Conservation (phyloP, 78 protist species). For the Dictyostelium discoideum region DNA sequence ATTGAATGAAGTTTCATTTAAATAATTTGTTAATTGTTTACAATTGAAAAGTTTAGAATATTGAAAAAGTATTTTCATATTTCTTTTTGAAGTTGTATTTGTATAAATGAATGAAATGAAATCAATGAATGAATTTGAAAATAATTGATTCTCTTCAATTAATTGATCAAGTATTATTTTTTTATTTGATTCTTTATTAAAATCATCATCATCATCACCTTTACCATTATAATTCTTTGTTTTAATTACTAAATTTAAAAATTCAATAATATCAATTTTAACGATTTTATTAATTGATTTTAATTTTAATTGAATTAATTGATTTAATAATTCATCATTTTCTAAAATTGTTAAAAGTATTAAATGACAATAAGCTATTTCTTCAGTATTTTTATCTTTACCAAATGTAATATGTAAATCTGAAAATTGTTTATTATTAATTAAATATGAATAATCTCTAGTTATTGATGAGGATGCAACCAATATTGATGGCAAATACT, state of each 20-base stretch:
- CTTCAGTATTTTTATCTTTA: neutral
- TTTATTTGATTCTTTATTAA: neutral
- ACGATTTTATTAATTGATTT: neutral
- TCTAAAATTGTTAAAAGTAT: neutral
- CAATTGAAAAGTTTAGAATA: neutral
- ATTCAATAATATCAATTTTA: neutral
- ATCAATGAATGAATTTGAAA: neutral
- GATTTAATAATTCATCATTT: neutral
- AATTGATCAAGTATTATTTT: neutral
- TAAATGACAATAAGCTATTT: neutral
- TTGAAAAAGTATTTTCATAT: neutral
- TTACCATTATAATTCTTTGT: no score
- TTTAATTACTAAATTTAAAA: neutral
- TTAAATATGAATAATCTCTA: neutral
- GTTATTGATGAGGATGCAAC: neutral
- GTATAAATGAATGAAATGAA: neutral
- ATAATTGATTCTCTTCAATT: neutral
- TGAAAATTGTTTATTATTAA: neutral
- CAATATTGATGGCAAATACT: neutral
- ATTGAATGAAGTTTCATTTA: neutral
- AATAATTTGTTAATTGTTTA: neutral
- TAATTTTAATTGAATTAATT: neutral
- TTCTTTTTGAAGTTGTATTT: neutral
- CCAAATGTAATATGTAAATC: neutral
- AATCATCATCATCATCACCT: no score